Conservation (phyloP, 208 protist species). For the Leishmania aethiopica region DNA sequence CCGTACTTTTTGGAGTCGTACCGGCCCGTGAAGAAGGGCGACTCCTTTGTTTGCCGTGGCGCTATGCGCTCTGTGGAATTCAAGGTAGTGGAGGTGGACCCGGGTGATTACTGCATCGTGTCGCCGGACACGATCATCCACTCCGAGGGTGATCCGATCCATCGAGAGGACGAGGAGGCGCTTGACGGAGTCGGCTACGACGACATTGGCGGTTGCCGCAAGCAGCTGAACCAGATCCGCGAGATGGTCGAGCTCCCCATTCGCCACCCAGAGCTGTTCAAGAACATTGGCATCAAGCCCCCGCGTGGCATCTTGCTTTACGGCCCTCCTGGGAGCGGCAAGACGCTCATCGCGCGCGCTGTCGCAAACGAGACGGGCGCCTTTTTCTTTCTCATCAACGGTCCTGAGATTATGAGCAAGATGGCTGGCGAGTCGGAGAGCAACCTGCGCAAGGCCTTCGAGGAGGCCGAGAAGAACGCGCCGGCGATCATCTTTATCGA, state of each 20-base stretch:
- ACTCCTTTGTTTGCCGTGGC: constrained; percentile 97
- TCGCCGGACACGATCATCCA: constrained; percentile 99
- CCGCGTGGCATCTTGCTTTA: constrained; percentile 98
- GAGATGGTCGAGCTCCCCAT: constrained; percentile 99
- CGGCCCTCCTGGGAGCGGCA: constrained; percentile 99
- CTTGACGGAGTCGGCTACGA: constrained; percentile 97
- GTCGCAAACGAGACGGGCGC: constrained; percentile 99
- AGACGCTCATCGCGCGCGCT: constrained; percentile 99
- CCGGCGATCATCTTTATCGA: constrained; percentile 99
- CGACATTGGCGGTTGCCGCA: constrained; percentile 99
- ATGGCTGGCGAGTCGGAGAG: constrained; percentile 99
- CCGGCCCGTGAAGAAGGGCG: constrained; percentile 99
- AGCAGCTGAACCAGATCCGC: constrained; percentile 99
- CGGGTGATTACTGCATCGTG: constrained; percentile 98
- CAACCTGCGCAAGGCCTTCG: constrained; percentile 99
- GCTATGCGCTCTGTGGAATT: constrained; percentile 99
- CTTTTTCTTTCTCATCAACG: constrained; percentile 99
- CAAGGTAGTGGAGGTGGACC: constrained; percentile 99
- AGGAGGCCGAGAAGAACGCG: constrained; percentile 99
- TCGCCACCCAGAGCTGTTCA: constrained; percentile 98
- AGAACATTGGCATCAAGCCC: constrained; percentile 98
- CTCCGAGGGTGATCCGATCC: constrained; percentile 99
- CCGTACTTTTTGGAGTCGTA: constrained; percentile 99
- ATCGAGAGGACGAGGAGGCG: constrained; percentile 99
- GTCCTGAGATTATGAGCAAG: constrained; percentile 99